These are phyloP conservation scores for Selenicereus undatus DNA, from an alignment of 148 eudicot genomes.

Conservation along the genomic window DNA sequence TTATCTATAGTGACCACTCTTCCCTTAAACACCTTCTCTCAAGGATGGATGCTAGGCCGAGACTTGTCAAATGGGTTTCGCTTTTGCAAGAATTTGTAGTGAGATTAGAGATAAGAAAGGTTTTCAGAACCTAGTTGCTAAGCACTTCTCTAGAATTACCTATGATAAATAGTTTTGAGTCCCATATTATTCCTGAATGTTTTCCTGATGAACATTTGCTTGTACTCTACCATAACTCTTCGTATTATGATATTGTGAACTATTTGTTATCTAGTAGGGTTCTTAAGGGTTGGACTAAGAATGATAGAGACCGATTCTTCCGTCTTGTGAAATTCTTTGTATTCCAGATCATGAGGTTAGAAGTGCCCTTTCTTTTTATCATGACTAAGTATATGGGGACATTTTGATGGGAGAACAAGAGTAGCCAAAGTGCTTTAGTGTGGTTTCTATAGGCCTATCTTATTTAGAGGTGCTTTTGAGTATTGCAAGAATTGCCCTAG, in stretches of 20 bases:
- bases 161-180: not conserved
- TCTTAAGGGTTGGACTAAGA: too few species aligned
- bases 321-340: too few species aligned
- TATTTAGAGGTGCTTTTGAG: not conserved
- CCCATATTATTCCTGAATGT: not conserved
- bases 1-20: not conserved
- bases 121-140: not conserved
- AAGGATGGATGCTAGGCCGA: conserved; percentile 11
- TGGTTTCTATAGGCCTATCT: not conserved
- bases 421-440: too few species aligned
- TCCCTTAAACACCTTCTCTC: too few species aligned
- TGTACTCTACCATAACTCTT: not conserved
- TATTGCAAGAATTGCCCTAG: not conserved
- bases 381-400: too few species aligned
- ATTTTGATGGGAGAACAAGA: not conserved
- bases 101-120: conserved; percentile 1
- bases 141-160: not conserved
- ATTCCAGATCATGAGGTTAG: too few species aligned
- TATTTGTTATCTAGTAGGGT: not conserved
- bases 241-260: not conserved
- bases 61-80: not conserved
- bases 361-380: too few species aligned
- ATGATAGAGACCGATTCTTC: too few species aligned
- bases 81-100: not conserved
- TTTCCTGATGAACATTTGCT: not conserved